A percentile compares a stretch with the other conserved stretches of the same genome.
phyloP scores from a whole-genome alignment of 129 eudicot genomes.

The Artemisia annua region DNA sequence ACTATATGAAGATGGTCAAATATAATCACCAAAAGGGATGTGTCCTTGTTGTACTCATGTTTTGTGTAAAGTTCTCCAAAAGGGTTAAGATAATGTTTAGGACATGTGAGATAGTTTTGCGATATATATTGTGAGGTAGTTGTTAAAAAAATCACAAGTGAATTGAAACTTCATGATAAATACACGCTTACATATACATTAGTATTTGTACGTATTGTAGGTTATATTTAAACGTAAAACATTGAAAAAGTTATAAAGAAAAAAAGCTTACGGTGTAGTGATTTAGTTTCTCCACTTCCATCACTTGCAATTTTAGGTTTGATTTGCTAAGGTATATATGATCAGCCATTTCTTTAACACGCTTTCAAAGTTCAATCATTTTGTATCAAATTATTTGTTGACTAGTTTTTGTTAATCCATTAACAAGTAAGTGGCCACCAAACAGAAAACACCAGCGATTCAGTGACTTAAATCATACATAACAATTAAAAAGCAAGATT shows the following conservation, averaged over 20 bases:
- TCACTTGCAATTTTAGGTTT: neutral
- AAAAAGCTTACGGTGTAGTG: neutral
- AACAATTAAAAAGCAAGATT: slow-evolving; percentile 11
- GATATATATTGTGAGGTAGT: no score
- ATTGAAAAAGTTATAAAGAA: neutral
- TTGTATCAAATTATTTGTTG: slow-evolving; percentile 26
- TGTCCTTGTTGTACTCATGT: no score
- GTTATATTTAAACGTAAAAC: no score
- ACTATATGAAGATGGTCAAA: no score
- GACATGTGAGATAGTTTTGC: no score
- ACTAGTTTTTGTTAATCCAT: slow-evolving; percentile 29
- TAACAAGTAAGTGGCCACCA: slow-evolving; percentile 36
- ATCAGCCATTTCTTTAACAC: slow-evolving; percentile 9
- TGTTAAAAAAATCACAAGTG: no score
- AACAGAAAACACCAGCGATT: slow-evolving; percentile 32
- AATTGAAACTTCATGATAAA: no score
- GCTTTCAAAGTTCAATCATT: slow-evolving; percentile 29
- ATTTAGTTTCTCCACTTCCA: slow-evolving; percentile 1
- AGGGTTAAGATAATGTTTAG: no score
- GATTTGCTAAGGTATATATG: slow-evolving; percentile 16
- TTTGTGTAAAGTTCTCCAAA: no score
- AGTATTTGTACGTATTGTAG: no score
- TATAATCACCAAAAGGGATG: no score
- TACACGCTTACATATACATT: no score
- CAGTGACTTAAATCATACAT: slow-evolving; percentile 15